These are phyloP conservation scores for Cairneyella variabilis DNA, from an alignment of 495 filamentous ascomycete species.

Conservation along the genomic window DNA sequence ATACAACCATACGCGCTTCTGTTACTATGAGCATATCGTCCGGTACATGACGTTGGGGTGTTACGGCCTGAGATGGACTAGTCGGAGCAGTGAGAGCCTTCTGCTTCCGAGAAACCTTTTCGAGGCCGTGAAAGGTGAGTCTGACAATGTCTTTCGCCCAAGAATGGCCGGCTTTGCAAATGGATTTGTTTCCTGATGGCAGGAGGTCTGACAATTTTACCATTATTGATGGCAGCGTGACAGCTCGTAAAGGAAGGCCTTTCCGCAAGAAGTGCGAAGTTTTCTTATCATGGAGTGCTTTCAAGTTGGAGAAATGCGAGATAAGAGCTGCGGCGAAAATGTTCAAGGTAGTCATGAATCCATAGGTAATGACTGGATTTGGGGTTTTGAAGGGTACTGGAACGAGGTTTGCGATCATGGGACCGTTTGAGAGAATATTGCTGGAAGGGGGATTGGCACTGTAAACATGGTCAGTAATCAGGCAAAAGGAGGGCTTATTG, in stretches of 20 bases:
- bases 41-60: neutral
- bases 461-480: neutral
- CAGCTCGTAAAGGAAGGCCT: slow-evolving; percentile 21
- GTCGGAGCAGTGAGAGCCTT: slow-evolving; percentile 17
- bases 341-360: slow-evolving; percentile 21
- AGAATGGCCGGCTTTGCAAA: slow-evolving; percentile 21
- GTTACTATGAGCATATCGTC: slow-evolving; percentile 29
- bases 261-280: slow-evolving; percentile 24
- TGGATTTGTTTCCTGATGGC: slow-evolving; percentile 9
- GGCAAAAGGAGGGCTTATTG: neutral
- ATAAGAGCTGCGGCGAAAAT: slow-evolving; percentile 30
- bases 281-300: slow-evolving; percentile 36
- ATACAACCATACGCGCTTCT: slow-evolving; percentile 37
- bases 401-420: slow-evolving; percentile 12
- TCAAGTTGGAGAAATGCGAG: slow-evolving; percentile 40
- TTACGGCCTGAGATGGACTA: slow-evolving; percentile 22
- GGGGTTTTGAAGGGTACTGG: slow-evolving; percentile 16
- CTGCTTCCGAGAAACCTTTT: slow-evolving; percentile 24
- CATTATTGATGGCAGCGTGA: slow-evolving; percentile 41
- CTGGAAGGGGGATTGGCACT: slow-evolving; percentile 10
- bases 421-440: neutral
- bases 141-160: slow-evolving; percentile 55
- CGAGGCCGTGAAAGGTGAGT: slow-evolving; percentile 47
- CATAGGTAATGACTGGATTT: slow-evolving; percentile 19
- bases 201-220: slow-evolving; percentile 42